A percentile compares a stretch with the other conserved stretches of the same genome.
These are phyloP conservation scores for Pleurotus sapidus DNA, from an alignment of 768 basidiomycete genomes.

Conservation along the genomic window DNA sequence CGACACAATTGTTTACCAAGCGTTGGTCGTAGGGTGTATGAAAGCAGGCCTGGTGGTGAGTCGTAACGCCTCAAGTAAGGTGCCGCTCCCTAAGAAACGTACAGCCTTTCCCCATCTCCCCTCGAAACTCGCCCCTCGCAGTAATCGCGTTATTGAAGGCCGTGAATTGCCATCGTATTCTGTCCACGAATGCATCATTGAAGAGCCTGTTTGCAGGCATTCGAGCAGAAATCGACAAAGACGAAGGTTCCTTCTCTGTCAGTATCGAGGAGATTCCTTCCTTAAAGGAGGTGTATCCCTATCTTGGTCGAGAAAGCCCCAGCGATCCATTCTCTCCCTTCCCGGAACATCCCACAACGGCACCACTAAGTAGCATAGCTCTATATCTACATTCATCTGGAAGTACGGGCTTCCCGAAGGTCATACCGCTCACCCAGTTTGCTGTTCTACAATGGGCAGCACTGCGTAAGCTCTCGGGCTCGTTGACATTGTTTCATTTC, in stretches of 20 bases:
- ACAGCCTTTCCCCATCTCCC: constrained; percentile 40
- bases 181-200: constrained; percentile 25
- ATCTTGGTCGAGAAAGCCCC: constrained; percentile 29
- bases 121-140: constrained; percentile 32
- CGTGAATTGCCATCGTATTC: constrained; percentile 33
- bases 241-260: constrained; percentile 14
- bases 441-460: constrained; percentile 11
- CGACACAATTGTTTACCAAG: constrained; percentile 36
- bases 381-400: constrained; percentile 25
- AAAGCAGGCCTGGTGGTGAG: constrained; percentile 33
- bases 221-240: constrained; percentile 11
- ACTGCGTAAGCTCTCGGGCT: constrained; percentile 25
- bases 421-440: neutral
- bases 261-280: constrained; percentile 29
- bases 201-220: constrained; percentile 19
- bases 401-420: constrained; percentile 7
- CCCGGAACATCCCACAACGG: constrained; percentile 11
- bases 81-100: neutral
- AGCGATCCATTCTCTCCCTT: constrained; percentile 28
- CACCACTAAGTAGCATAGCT: constrained; percentile 20
- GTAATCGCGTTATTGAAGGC: constrained; percentile 32
- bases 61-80: neutral
- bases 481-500: neutral
- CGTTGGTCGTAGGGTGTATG: constrained; percentile 34
- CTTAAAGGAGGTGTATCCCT: constrained; percentile 33